phyloP scores from a whole-genome alignment of 148 eudicot species.

The Silene conica region DNA sequence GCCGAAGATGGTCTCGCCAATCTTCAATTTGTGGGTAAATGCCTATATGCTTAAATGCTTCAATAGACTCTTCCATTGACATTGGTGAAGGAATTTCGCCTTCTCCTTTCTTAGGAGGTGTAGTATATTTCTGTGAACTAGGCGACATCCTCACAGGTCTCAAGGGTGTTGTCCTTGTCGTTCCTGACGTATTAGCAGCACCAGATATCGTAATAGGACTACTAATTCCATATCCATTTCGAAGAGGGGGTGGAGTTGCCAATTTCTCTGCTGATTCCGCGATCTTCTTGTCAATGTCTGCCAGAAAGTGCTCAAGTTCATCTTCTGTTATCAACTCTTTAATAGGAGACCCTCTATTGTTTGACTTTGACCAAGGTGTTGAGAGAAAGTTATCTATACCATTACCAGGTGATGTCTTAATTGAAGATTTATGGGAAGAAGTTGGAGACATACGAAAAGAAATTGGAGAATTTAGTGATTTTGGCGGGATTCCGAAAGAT shows the following conservation, averaged over 20 bases:
- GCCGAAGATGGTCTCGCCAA: conserved; percentile 90
- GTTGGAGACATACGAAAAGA: conserved; percentile 52
- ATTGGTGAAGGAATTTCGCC: conserved; percentile 82
- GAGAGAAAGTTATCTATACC: conserved; percentile 38
- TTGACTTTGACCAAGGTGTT: conserved; percentile 91
- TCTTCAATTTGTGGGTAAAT: conserved; percentile 83
- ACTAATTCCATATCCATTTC: conserved; percentile 54
- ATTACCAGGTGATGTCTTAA: conserved; percentile 48
- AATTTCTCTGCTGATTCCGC: conserved; percentile 66
- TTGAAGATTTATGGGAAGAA: conserved; percentile 49
- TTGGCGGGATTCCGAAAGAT: conserved; percentile 52
- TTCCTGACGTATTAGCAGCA: conserved; percentile 69
- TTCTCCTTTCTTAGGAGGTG: conserved; percentile 96
- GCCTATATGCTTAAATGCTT: conserved; percentile 72
- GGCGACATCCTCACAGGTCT: conserved; percentile 96
- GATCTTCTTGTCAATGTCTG: conserved; percentile 74
- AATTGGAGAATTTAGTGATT: conserved; percentile 61
- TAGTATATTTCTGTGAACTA: conserved; percentile 78
- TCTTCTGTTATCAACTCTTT: conserved; percentile 73
- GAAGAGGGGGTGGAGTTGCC: conserved; percentile 71
- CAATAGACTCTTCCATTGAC: conserved; percentile 91
- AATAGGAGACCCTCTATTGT: conserved; percentile 54
- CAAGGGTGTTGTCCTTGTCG: conserved; percentile 82
- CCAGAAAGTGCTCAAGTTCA: conserved; percentile 73
- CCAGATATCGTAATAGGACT: conserved; percentile 59